These are phyloP conservation scores for Microbotryum saponariae DNA, from an alignment of 1,284 basidiomycete species.

Conservation along the genomic window DNA sequence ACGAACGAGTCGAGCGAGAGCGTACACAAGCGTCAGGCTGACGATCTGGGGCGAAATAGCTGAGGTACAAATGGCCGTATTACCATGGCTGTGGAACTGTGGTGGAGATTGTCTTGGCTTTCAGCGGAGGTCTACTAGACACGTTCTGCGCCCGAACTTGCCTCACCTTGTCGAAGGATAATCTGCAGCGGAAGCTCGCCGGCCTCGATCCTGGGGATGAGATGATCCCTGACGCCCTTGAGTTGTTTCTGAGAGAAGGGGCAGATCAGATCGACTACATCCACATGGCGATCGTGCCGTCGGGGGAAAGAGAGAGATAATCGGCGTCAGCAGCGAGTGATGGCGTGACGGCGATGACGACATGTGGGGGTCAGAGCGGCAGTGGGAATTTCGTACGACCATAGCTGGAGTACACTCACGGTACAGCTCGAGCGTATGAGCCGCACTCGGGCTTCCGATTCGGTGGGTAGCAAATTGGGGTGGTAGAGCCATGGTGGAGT, in stretches of 20 bases:
- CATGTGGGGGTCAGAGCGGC: constrained; percentile 7
- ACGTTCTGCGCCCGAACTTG: too few species aligned
- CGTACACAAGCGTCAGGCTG: constrained; percentile 36
- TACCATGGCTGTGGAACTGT: too few species aligned
- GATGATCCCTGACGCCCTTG: constrained; percentile 37
- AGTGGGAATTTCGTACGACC: too few species aligned
- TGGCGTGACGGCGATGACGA: constrained; percentile 1
- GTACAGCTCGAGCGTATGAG: constrained; percentile 78
- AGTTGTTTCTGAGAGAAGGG: constrained; percentile 43
- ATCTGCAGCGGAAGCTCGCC: constrained; percentile 36
- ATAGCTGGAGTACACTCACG: constrained; percentile 1
- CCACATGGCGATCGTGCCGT: background rate
- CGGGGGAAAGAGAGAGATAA: background rate
- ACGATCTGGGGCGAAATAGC: constrained; percentile 11
- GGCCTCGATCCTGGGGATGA: constrained; percentile 40
- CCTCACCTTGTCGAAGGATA: constrained; percentile 37
- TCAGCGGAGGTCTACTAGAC: background rate
- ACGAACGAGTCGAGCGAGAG: constrained; percentile 10
- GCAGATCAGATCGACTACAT: constrained; percentile 31
- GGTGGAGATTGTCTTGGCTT: background rate
- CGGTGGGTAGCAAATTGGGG: constrained; percentile 50
- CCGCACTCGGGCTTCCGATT: constrained; percentile 59
- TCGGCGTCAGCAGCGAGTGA: background rate
- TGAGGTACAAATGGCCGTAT: background rate
- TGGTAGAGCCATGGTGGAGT: constrained; percentile 7